Percentiles rank a stretch among this genome's conserved stretches.
Conservation (phyloP, 805 yeast genomes). For the Isabelozyma gotoi region DNA sequence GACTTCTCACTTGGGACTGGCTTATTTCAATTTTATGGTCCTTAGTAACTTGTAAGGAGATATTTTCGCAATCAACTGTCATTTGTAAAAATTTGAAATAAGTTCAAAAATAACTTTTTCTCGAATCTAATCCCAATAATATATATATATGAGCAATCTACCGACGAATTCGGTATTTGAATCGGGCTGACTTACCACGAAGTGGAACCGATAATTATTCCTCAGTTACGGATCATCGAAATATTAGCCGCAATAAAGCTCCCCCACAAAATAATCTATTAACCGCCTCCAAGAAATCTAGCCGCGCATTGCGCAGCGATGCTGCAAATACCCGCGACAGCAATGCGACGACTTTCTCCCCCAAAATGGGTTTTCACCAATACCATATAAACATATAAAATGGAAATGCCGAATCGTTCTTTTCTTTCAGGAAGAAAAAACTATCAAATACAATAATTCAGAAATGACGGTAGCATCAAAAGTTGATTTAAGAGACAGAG, state of each 20-base stretch:
- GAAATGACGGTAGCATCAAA: not conserved
- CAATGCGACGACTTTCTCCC: not conserved
- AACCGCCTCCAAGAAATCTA: not conserved
- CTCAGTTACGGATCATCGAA: not conserved
- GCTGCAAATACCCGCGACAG: not conserved
- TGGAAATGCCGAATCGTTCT: not conserved
- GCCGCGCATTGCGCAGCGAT: not conserved
- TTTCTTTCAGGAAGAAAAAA: no score
- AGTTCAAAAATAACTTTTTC: not conserved
- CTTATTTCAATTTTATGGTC: constrained; percentile 14
- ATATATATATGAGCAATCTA: no score
- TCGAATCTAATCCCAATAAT: no score
- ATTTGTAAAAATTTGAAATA: not conserved
- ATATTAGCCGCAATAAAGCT: not conserved
- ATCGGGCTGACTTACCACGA: no score
- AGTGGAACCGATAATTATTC: no score
- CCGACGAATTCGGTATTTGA: no score
- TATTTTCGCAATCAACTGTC: constrained; percentile 3
- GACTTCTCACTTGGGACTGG: constrained; percentile 12
- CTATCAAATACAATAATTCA: no score
- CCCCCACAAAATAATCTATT: no score
- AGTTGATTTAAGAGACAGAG: not conserved
- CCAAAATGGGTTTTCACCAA: not conserved
- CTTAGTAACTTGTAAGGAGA: constrained; percentile 4
- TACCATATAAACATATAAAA: not conserved